Conservation (phyloP, 2,329 filamentous ascomycete species). For the Beauveria brongniartii region DNA sequence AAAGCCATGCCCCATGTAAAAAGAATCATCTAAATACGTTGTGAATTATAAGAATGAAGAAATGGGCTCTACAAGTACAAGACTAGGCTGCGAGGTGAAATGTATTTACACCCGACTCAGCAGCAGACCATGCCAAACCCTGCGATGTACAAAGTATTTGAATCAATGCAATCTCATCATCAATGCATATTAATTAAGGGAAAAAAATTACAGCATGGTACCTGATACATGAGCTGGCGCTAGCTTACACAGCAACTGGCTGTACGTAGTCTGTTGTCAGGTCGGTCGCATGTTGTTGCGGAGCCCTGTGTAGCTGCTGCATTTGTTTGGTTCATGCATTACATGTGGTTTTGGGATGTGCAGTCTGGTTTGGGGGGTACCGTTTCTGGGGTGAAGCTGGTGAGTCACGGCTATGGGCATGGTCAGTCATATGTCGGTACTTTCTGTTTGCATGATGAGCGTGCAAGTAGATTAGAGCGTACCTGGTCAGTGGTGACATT, state of each 20-base stretch:
- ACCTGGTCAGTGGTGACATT: not conserved
- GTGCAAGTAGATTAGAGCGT: not conserved
- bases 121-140: no score
- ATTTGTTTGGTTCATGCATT: not conserved
- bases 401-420: constrained; percentile 5
- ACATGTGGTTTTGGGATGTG: not conserved
- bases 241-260: no score
- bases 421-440: not conserved
- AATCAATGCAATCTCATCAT: no score
- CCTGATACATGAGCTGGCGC: no score
- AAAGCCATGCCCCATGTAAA: not conserved
- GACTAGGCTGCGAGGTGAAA: not conserved
- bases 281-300: not conserved
- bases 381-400: constrained; percentile 7
- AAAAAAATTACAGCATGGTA: no score
- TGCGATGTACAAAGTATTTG: no score
- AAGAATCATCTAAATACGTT: not conserved
- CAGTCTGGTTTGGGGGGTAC: not conserved
- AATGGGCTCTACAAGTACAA: not conserved
- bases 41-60: not conserved
- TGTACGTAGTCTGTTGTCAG: not conserved
- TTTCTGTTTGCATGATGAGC: not conserved
- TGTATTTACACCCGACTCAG: not conserved
- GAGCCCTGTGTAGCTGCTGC: not conserved
- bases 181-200: no score